These are phyloP conservation scores for Suillus sp. DNA, from an alignment of 768 basidiomycete genomes.

Conservation along the genomic window DNA sequence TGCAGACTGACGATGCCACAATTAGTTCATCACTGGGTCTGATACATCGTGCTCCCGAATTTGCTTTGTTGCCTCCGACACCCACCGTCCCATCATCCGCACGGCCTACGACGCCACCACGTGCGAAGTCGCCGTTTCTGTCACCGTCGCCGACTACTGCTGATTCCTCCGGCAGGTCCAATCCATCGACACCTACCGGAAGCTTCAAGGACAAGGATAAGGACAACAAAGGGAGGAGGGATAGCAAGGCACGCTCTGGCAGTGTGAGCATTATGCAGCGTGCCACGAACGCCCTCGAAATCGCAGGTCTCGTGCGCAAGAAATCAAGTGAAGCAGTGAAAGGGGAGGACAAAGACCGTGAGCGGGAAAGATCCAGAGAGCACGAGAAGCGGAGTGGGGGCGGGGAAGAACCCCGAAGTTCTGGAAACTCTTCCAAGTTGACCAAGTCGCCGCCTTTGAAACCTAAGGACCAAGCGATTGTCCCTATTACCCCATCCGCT, in stretches of 20 bases:
- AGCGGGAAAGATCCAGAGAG: slow-evolving; percentile 45
- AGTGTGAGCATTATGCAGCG: slow-evolving; percentile 97
- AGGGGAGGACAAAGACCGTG: slow-evolving; percentile 53
- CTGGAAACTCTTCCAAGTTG: slow-evolving; percentile 57
- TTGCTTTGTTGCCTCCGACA: slow-evolving; percentile 78
- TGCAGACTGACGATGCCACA: slow-evolving; percentile 49
- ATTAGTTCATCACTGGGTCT: slow-evolving; percentile 30
- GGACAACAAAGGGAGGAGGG: slow-evolving; percentile 52
- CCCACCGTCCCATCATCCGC: slow-evolving; percentile 50
- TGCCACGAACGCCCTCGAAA: slow-evolving; percentile 88
- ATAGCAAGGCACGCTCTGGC: slow-evolving; percentile 71
- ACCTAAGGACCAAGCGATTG: slow-evolving; percentile 44
- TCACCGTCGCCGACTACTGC: slow-evolving; percentile 59
- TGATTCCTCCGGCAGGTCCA: slow-evolving; percentile 53
- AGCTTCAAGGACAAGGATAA: slow-evolving; percentile 59
- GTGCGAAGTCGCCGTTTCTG: slow-evolving; percentile 52
- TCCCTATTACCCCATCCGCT: slow-evolving; percentile 56
- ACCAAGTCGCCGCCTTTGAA: slow-evolving; percentile 71
- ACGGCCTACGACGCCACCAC: slow-evolving; percentile 54
- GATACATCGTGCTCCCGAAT: slow-evolving; percentile 53
- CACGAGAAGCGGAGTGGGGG: slow-evolving; percentile 44
- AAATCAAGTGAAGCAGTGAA: slow-evolving; percentile 75
- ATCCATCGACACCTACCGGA: slow-evolving; percentile 70
- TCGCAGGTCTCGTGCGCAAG: slow-evolving; percentile 81
- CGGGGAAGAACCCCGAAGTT: slow-evolving; percentile 61